Evolutionary conservation across 306 rosid species (phyloP).

Genomic region (Begonia masoniana): DNA sequence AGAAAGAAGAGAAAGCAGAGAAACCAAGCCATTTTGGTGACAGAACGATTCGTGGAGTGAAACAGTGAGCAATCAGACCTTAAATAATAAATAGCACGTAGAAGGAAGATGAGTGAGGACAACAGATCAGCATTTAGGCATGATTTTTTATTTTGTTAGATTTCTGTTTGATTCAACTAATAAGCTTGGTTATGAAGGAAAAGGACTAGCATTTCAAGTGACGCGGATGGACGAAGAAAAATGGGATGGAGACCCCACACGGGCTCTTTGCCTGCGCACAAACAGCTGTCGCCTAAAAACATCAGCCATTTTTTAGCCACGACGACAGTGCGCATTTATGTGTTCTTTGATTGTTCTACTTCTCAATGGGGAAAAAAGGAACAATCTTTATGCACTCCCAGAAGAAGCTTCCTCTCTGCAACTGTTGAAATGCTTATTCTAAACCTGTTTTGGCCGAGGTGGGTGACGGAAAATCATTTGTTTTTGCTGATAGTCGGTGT

Average conservation of each 20-base stretch:
- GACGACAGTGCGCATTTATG: background rate
- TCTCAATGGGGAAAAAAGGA: too few species aligned
- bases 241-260: background rate
- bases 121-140: conserved; percentile 36
- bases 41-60: background rate
- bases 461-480: too few species aligned
- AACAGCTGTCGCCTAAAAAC: background rate
- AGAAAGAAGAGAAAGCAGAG: conserved; percentile 25
- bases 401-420: too few species aligned
- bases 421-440: too few species aligned
- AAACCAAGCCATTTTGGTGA: conserved; percentile 25
- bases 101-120: conserved; percentile 7
- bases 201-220: background rate
- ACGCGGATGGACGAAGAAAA: background rate
- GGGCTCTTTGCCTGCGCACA: background rate
- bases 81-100: background rate
- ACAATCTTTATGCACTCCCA: too few species aligned
- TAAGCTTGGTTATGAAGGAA: background rate
- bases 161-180: background rate
- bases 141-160: background rate
- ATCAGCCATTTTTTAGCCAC: background rate
- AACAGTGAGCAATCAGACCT: background rate
- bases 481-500: too few species aligned
- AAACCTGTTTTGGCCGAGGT: too few species aligned
- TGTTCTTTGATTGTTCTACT: background rate